A percentile compares a stretch with the other conserved stretches of the same genome.
These are phyloP conservation scores for Dothistroma septosporum DNA, from an alignment of 2,329 filamentous ascomycete genomes.

Conservation along the genomic window DNA sequence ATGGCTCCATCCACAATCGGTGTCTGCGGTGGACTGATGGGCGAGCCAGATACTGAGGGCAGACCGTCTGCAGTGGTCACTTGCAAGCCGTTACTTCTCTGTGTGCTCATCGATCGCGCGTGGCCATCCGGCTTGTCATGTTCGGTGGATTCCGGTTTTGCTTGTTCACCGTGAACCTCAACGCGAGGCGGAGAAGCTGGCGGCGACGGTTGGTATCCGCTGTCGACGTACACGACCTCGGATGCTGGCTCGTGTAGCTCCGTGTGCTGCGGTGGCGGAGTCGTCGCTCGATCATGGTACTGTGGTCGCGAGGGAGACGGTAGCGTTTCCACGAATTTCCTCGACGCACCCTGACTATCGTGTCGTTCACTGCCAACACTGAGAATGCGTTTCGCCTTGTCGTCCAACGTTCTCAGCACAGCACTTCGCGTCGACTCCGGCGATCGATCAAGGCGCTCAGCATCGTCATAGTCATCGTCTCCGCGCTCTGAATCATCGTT, in stretches of 20 bases:
- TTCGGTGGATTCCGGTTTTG: conserved; percentile 10
- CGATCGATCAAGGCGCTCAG: conserved; percentile 38
- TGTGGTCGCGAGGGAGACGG: not conserved
- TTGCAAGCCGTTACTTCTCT: conserved; percentile 12
- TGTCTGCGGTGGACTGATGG: conserved; percentile 62
- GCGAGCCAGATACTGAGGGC: conserved; percentile 29
- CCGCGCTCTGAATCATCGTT: conserved; percentile 55
- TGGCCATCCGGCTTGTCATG: conserved; percentile 12
- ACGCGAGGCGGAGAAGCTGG: conserved; percentile 64
- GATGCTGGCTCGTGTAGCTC: conserved; percentile 18
- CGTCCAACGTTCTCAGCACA: conserved; percentile 33
- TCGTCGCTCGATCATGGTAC: conserved; percentile 22
- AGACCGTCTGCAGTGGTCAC: conserved; percentile 10
- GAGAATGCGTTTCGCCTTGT: conserved; percentile 46
- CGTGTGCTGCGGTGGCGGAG: conserved; percentile 15
- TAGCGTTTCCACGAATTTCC: too few species aligned
- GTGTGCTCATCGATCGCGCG: conserved; percentile 11
- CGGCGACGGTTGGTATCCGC: conserved; percentile 78
- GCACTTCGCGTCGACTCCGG: conserved; percentile 42
- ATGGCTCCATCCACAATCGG: conserved; percentile 46
- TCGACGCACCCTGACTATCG: conserved; percentile 13
- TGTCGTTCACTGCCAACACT: conserved; percentile 31
- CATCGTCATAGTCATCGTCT: conserved; percentile 55
- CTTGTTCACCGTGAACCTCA: conserved; percentile 11
- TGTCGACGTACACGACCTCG: conserved; percentile 61